Evolutionary conservation across 805 yeast species (phyloP), one percentile per base, ranked within the genome.

Genomic region (Candida jianshihensis): DNA sequence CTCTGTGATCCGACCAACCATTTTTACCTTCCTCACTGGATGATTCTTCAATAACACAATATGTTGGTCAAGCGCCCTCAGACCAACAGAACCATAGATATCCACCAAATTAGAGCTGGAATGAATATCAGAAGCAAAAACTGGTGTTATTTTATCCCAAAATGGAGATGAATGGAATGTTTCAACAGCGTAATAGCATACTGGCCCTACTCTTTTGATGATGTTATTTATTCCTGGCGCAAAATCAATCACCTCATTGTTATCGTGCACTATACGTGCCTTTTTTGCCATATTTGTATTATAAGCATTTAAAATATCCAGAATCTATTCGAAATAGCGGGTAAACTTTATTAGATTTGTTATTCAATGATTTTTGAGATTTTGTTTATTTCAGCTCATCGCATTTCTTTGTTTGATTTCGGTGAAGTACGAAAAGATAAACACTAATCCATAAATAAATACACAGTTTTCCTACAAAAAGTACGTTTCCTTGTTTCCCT

Each of bases 31-130:
- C 15, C 49, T 43, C 2, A 71, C 34, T 1, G 78, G 78, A 48
- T 70, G 68, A 40, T 72, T 72, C 1, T 51, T 48, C 26, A 59
- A 48, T 49, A 72, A 44, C 4, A 60, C 38, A 5, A 58, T 54
- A 9, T 44, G 42, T 3, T 48, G 35, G 2, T 20, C 32, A 15
- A 37, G 31, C 0, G 49, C 42, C 1, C 38, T 30, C 13, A 39
- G 30, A 1, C 59, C 64, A 12, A 45, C 39, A n/a, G 37, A 34
- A 4, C 49, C 54, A 35, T 64, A 64, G 0, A 61, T 34, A 0
- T 46, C 43, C 2, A 48, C 31, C 3, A 57, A 43, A 13, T 36
- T 36, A 9, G 31, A 37, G 19, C 56, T 33, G 11, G 42, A 21
- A 2, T 44, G 15, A 0, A 66, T 26, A 38, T 68, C 71, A 9